A percentile compares a stretch with the other conserved stretches of the same genome.
These are phyloP conservation scores for Cystofilobasidium macerans DNA, from an alignment of 768 basidiomycete species.

Conservation along the genomic window DNA sequence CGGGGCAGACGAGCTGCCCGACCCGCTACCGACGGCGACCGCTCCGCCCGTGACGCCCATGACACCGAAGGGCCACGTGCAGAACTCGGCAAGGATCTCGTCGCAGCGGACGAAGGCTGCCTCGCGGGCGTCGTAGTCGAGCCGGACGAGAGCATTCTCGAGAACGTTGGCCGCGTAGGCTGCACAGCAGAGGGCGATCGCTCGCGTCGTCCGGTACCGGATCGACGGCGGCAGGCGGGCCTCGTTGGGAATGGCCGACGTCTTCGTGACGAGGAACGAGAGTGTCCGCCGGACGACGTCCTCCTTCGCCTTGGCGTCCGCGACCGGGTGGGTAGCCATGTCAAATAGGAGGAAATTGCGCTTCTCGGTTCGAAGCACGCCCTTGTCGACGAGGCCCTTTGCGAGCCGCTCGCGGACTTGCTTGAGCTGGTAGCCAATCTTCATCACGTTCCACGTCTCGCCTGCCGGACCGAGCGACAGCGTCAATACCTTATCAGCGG, in stretches of 20 bases:
- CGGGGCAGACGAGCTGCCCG: conserved; percentile 1
- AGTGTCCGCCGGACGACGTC: conserved; percentile 64
- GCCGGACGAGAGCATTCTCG: conserved; percentile 79
- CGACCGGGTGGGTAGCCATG: conserved; percentile 98
- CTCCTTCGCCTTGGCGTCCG: conserved; percentile 83
- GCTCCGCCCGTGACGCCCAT: conserved; percentile 20
- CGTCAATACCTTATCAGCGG: too few relatives aligned
- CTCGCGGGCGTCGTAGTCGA: conserved; percentile 88
- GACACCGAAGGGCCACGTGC: conserved; percentile 70
- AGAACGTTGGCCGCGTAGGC: conserved; percentile 91
- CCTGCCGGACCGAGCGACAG: too few relatives aligned
- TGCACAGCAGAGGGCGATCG: conserved; percentile 76
- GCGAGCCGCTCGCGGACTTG: conserved; percentile 96
- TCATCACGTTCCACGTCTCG: conserved; percentile 99
- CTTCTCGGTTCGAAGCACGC: conserved; percentile 95
- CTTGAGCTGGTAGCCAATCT: conserved; percentile 97
- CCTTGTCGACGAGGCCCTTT: conserved; percentile 95
- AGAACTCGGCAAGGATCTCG: conserved; percentile 84
- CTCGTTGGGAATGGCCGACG: conserved; percentile 60
- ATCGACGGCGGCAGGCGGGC: conserved; percentile 57
- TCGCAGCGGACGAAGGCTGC: conserved; percentile 86
- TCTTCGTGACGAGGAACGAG: conserved; percentile 67
- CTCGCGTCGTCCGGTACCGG: conserved; percentile 66
- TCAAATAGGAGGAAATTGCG: conserved; percentile 97
- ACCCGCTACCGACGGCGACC: background rate